Base-by-base conservation (phyloP, 306 rosid species). In the Cucumis melo region DNA sequence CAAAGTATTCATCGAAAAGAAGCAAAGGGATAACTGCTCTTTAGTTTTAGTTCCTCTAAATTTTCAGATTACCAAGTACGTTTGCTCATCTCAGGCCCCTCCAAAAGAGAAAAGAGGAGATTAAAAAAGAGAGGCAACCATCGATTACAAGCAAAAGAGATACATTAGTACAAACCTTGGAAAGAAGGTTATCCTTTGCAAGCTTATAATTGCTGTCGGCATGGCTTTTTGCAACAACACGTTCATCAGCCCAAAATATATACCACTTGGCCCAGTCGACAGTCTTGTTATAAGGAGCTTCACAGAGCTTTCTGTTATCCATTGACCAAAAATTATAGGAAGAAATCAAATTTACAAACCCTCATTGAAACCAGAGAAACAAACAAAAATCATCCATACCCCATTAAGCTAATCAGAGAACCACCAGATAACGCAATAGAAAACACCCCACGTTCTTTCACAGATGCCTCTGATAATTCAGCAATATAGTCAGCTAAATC, bases 201-300 rank as follows among this genome's bases (percentile, higher is more conserved):
- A 90, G 99, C 89, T 95, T 95, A 80, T 90, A 95, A 81, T 92
- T 90, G 93, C 99, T 95, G 83, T 92, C 98, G 46, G 83, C 85
- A 59, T 95, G 98, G 80, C 62, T 90, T 87, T 92, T 95, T 0
- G 96, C 91, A 78, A 95, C 99, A 71, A 95, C 97, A 64, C 97
- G 90, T 83, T 92, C 99, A 61, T 95, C 99, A 36, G 97, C 98
- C 99, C 97, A 95, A 87, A 90, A 89, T 80, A 95, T 84, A 80
- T 89, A 92, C 99, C 99, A 95, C 84, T 89, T 95, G 80, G 89
- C 78, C 99, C 99, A 95, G 82, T 92, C 97, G 75, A 95, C 92
- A 19, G 97, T 95, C 93, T 92, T 92, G 92, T 87, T 89, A 80
- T 92, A 92, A 76, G 99, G 99, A 87, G 91, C 89, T 74, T 87